These are phyloP conservation scores for Coprinopsis sp. DNA, from an alignment of 768 basidiomycete species.

Conservation along the genomic window DNA sequence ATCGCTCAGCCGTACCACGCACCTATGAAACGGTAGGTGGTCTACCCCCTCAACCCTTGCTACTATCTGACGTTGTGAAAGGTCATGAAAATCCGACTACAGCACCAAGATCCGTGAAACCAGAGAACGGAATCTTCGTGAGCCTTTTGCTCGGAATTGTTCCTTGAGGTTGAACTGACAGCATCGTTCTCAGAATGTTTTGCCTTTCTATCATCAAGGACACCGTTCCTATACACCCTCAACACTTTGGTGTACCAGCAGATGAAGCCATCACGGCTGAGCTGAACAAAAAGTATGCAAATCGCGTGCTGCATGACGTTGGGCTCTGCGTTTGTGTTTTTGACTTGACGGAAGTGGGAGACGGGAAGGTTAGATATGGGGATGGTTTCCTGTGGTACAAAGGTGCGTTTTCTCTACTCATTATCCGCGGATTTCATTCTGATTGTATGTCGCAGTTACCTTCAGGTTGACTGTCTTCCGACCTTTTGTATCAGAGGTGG, in stretches of 20 bases:
- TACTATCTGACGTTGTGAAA: no score
- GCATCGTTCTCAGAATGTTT: no score
- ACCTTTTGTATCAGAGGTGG: slow-evolving; percentile 86
- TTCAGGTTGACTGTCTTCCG: slow-evolving; percentile 90
- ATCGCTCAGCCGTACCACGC: no score
- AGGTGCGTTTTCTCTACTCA: slow-evolving; percentile 42
- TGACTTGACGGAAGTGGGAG: slow-evolving; percentile 79
- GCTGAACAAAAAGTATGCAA: slow-evolving; percentile 94
- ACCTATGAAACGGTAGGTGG: no score
- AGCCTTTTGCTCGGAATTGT: no score
- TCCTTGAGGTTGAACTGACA: no score
- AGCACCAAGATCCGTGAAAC: no score
- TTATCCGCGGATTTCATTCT: not conserved
- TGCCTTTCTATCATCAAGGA: slow-evolving; percentile 48
- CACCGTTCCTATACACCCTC: slow-evolving; percentile 83
- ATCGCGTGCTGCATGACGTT: slow-evolving; percentile 83
- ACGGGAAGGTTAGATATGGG: slow-evolving; percentile 91
- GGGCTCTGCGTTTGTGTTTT: slow-evolving; percentile 90
- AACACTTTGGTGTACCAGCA: slow-evolving; percentile 74
- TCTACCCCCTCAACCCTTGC: no score
- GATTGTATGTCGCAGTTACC: slow-evolving; percentile 47
- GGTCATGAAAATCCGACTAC: no score
- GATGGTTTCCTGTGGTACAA: slow-evolving; percentile 96
- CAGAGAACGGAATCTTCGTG: no score
- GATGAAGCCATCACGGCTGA: slow-evolving; percentile 80